These are phyloP conservation scores for Fusarium sp. DNA, from an alignment of 2,329 filamentous ascomycete species.

Conservation along the genomic window DNA sequence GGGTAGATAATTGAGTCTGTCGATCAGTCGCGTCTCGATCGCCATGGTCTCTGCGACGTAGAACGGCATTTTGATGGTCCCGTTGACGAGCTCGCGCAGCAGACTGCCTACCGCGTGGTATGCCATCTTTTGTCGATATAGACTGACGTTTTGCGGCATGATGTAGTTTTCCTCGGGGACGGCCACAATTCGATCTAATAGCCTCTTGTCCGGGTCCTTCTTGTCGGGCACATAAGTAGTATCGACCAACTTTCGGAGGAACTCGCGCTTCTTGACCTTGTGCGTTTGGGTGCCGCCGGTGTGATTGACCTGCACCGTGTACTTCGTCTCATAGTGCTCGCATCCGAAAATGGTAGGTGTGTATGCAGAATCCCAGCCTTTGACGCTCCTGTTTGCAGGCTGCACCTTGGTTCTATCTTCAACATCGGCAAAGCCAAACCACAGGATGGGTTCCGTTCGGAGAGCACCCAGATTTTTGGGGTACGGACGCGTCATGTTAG, in stretches of 20 bases:
- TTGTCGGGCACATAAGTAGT: conserved; percentile 24
- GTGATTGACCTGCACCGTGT: conserved; percentile 39
- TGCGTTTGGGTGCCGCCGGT: conserved; percentile 34
- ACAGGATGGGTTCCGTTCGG: conserved; percentile 38
- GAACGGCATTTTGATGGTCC: conserved; percentile 38
- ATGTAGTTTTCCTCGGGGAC: conserved; percentile 35
- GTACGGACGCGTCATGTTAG: conserved; percentile 22
- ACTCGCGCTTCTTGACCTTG: conserved; percentile 30
- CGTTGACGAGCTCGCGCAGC: conserved; percentile 35
- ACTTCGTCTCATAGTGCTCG: conserved; percentile 38
- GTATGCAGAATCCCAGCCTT: conserved; percentile 37
- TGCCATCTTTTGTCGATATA: conserved; percentile 34
- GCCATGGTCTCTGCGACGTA: conserved; percentile 30
- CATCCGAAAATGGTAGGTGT: conserved; percentile 42
- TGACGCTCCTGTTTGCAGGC: conserved; percentile 7
- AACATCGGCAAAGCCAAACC: conserved; percentile 40
- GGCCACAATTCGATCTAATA: conserved; percentile 34
- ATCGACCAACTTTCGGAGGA: conserved; percentile 31
- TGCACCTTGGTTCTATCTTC: conserved; percentile 30
- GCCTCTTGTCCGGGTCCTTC: conserved; percentile 27
- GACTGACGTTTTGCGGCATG: conserved; percentile 23
- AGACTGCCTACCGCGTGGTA: conserved; percentile 38
- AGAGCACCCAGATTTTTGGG: conserved; percentile 37
- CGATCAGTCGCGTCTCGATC: conserved; percentile 35
- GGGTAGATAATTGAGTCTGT: conserved; percentile 37